These are phyloP conservation scores for Bipolaris victoriae DNA, from an alignment of 2,329 filamentous ascomycete genomes.

Conservation along the genomic window DNA sequence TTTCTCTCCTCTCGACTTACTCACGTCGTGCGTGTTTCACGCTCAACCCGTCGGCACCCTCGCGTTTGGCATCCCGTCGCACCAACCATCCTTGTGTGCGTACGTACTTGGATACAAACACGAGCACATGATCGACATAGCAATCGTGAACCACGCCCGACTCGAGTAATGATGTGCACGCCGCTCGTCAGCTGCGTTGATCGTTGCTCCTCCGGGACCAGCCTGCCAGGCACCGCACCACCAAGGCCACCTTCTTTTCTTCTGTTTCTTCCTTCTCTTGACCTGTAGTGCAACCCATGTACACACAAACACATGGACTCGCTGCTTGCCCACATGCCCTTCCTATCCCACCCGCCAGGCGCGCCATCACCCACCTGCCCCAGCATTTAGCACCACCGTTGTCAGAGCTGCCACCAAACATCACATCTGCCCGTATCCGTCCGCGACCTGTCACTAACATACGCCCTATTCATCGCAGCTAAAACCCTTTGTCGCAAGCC, in stretches of 20 bases:
- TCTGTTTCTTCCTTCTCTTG: background rate
- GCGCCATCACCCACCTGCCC: conserved; percentile 5
- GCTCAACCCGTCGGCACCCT: background rate
- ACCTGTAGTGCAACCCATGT: background rate
- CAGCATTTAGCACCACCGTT: conserved; percentile 9
- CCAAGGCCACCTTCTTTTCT: background rate
- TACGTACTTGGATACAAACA: background rate
- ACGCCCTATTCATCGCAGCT: conserved; percentile 6
- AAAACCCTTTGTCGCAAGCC: background rate
- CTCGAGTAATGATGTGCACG: conserved; percentile 15
- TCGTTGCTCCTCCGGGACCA: conserved; percentile 1
- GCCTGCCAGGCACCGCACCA: background rate
- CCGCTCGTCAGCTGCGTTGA: conserved; percentile 3
- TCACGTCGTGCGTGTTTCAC: conserved; percentile 2
- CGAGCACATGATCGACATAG: conserved; percentile 16
- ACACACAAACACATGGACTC: background rate
- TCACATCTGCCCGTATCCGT: conserved; percentile 7
- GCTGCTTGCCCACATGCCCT: background rate
- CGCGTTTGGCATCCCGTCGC: conserved; percentile 7
- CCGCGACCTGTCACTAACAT: conserved; percentile 2
- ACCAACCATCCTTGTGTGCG: background rate
- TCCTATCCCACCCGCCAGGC: conserved; percentile 4
- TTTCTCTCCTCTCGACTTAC: background rate
- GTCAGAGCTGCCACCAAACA: conserved; percentile 8
- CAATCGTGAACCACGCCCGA: conserved; percentile 8